These are phyloP conservation scores for Pythium dissotocum DNA, from an alignment of 352 stramenopile species.

Conservation along the genomic window DNA sequence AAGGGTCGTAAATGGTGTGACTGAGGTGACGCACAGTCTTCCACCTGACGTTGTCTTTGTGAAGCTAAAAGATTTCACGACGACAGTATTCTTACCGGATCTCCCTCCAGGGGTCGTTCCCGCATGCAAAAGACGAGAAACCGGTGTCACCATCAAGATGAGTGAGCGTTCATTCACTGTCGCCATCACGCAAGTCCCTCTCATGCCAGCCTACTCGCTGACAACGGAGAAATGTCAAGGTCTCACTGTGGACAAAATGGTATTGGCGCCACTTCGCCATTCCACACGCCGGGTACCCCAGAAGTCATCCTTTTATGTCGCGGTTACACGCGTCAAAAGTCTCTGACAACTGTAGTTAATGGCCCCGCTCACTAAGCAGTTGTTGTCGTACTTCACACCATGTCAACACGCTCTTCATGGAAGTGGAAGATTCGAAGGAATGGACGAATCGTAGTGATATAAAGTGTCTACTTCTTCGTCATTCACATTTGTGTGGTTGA, in stretches of 20 bases:
- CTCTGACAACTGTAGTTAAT: conserved; percentile 15
- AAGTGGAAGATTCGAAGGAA: neutral
- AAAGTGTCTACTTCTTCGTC: no score
- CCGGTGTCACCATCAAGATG: conserved; percentile 6
- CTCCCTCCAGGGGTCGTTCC: conserved; percentile 8
- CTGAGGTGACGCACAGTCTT: neutral
- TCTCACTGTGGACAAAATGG: conserved; percentile 15
- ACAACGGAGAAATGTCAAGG: conserved; percentile 23
- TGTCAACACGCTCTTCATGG: neutral
- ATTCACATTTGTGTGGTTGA: no score
- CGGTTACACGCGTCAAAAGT: conserved; percentile 10
- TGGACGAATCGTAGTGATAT: conserved; percentile 9
- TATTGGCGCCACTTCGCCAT: conserved; percentile 13
- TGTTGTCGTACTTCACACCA: conserved; percentile 15
- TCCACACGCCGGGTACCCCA: conserved; percentile 11
- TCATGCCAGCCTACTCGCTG: conserved; percentile 12
- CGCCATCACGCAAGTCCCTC: conserved; percentile 9
- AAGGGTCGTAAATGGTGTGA: neutral
- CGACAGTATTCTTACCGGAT: neutral
- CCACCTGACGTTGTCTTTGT: conserved; percentile 10
- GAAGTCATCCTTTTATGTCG: conserved; percentile 17
- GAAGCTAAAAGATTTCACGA: conserved; percentile 9
- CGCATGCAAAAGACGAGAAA: neutral
- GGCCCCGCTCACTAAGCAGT: conserved; percentile 3
- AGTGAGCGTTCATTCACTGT: neutral